phyloP scores from a whole-genome alignment of 768 basidiomycete genomes.

The Psilocybe cyanescens region DNA sequence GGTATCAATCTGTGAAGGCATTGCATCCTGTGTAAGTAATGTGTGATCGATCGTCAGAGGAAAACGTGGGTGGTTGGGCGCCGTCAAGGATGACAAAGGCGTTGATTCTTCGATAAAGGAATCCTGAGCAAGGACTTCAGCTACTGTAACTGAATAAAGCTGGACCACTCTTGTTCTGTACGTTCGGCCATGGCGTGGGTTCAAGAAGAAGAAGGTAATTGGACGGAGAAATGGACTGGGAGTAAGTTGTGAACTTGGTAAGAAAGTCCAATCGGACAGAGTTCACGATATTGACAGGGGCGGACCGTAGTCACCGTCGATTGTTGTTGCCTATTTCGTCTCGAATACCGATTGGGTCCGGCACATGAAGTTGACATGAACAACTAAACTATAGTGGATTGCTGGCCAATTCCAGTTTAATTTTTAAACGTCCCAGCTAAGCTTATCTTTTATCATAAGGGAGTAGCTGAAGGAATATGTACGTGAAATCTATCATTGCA shows the following conservation, averaged over 20 bases:
- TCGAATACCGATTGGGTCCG: background rate
- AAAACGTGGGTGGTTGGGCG: conserved; percentile 33
- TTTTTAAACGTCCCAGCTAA: conserved; percentile 8
- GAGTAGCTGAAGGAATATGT: no score
- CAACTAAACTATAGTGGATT: background rate
- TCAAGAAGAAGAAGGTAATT: background rate
- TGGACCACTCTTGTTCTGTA: conserved; percentile 30
- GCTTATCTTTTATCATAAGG: conserved; percentile 33
- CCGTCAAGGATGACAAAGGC: conserved; percentile 26
- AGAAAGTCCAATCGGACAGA: no score
- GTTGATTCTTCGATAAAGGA: conserved; percentile 3
- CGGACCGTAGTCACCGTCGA: background rate
- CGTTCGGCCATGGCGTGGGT: conserved; percentile 10
- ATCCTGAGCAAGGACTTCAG: conserved; percentile 24
- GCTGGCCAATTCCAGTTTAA: background rate
- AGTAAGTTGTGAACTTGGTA: no score
- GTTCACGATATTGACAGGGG: no score
- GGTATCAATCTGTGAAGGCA: conserved; percentile 44
- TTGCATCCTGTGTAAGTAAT: conserved; percentile 52
- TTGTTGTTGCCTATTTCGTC: background rate
- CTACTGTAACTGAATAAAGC: conserved; percentile 33
- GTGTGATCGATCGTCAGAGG: conserved; percentile 52
- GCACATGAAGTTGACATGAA: background rate
- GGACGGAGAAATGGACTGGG: no score
- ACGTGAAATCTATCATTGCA: no score